Conservation (phyloP, 176 grass and related monocot genomes). For the Lolium perenne region DNA sequence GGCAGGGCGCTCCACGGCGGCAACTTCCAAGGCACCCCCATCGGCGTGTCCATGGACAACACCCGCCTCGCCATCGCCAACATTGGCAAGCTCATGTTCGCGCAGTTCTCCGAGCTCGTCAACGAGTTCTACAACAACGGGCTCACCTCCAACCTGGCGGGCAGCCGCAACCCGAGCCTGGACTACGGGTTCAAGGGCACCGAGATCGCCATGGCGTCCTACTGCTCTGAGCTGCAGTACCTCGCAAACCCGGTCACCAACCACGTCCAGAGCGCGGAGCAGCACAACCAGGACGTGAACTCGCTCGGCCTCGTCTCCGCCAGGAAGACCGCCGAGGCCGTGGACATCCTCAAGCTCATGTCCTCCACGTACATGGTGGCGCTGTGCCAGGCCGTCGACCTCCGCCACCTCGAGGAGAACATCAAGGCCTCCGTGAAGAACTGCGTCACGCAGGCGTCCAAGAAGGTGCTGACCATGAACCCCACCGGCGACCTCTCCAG, state of each 20-base stretch:
- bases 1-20: constrained; percentile 88
- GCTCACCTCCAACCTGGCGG: constrained; percentile 84
- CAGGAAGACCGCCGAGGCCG: constrained; percentile 85
- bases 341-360: constrained; percentile 97
- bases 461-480: constrained; percentile 80
- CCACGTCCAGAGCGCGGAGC: constrained; percentile 97
- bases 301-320: constrained; percentile 86
- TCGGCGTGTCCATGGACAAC: constrained; percentile 99
- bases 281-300: constrained; percentile 99
- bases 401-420: constrained; percentile 92
- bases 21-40: constrained; percentile 96
- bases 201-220: constrained; percentile 94
- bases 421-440: constrained; percentile 71
- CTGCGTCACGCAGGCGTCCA: constrained; percentile 64
- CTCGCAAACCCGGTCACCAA: constrained; percentile 92
- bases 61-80: constrained; percentile 84
- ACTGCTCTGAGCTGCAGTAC: constrained; percentile 97
- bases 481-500: constrained; percentile 61
- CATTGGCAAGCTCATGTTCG: constrained; percentile 97
- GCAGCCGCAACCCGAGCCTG: constrained; percentile 87
- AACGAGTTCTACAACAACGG: constrained; percentile 99
- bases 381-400: constrained; percentile 79
- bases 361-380: constrained; percentile 80
- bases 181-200: constrained; percentile 98
- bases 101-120: constrained; percentile 95